Evolutionary conservation across 2,329 filamentous ascomycete species (phyloP).

Genomic region (Bimuria novae-zelandiae): DNA sequence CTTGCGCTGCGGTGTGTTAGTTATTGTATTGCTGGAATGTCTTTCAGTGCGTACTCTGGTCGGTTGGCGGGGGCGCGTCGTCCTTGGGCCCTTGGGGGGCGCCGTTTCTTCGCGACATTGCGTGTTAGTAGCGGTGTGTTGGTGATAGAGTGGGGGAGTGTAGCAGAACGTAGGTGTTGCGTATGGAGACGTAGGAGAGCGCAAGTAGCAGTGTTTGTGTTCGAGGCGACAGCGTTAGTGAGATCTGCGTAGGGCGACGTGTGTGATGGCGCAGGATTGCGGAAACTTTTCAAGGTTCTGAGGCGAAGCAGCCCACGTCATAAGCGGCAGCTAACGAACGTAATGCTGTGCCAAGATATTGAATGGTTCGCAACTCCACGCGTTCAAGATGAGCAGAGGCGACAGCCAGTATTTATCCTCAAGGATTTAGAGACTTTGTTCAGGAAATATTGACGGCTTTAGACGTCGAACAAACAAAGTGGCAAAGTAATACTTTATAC

Average conservation of each 20-base stretch:
- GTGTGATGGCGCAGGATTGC: slow-evolving; percentile 1
- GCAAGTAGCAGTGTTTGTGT: not conserved
- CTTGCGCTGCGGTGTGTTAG: slow-evolving; percentile 55
- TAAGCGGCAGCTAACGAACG: slow-evolving; percentile 11
- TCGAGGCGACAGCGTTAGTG: slow-evolving; percentile 6
- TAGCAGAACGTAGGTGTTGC: not conserved
- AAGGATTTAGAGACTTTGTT: not conserved
- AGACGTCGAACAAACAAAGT: too few species aligned
- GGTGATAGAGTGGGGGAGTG: not conserved
- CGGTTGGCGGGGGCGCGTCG: slow-evolving; percentile 40
- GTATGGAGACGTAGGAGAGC: not conserved
- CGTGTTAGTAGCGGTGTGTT: slow-evolving; percentile 3
- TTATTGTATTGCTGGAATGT: not conserved
- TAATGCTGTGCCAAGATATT: slow-evolving; percentile 5
- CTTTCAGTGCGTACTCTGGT: slow-evolving; percentile 47
- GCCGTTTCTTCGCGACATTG: slow-evolving; percentile 68
- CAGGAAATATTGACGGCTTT: not conserved
- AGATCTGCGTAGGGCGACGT: not conserved
- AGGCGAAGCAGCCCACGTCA: slow-evolving; percentile 8
- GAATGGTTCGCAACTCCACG: not conserved
- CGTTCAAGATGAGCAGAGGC: not conserved
- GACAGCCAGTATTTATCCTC: not conserved
- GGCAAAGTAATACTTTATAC: not conserved
- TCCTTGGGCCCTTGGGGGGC: slow-evolving; percentile 56
- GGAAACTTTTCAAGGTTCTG: slow-evolving; percentile 9